Percentiles rank a stretch among this genome's conserved stretches.
phyloP scores from a whole-genome alignment of 192 early-diverging fungal genomes.

The Backusella australiensis region DNA sequence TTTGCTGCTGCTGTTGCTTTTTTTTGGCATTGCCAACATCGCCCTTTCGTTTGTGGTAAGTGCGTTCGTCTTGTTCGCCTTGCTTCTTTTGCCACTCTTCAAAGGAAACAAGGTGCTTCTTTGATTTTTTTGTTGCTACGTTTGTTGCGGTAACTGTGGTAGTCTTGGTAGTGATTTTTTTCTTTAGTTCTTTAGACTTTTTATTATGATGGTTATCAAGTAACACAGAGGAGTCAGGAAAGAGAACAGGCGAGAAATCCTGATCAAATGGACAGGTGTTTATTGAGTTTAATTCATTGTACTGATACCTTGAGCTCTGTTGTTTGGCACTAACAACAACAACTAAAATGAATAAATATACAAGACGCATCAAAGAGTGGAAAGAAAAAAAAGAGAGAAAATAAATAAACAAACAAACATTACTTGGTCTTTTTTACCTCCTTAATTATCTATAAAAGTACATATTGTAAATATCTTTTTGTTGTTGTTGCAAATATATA shows the following conservation, averaged over 20 bases:
- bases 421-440: not conserved
- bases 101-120: constrained; percentile 23
- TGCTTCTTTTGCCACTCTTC: constrained; percentile 35
- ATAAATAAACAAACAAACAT: not conserved
- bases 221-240: not conserved
- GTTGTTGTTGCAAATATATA: not conserved
- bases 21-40: not conserved
- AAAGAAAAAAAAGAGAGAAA: not conserved
- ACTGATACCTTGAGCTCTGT: not conserved
- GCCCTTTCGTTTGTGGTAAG: not conserved
- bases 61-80: constrained; percentile 14
- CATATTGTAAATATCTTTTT: not conserved
- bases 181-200: not conserved
- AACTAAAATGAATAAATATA: not conserved
- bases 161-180: not conserved
- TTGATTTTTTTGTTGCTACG: not conserved
- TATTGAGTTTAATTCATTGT: not conserved
- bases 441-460: not conserved
- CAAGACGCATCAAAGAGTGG: not conserved
- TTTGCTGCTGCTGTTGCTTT: constrained; percentile 9
- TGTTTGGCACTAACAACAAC: not conserved
- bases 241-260: not conserved
- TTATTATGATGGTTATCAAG: not conserved
- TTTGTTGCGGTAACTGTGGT: not conserved
- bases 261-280: not conserved